Base-by-base conservation (phyloP, 768 basidiomycete species). In the Leccinellum rugosiceps region DNA sequence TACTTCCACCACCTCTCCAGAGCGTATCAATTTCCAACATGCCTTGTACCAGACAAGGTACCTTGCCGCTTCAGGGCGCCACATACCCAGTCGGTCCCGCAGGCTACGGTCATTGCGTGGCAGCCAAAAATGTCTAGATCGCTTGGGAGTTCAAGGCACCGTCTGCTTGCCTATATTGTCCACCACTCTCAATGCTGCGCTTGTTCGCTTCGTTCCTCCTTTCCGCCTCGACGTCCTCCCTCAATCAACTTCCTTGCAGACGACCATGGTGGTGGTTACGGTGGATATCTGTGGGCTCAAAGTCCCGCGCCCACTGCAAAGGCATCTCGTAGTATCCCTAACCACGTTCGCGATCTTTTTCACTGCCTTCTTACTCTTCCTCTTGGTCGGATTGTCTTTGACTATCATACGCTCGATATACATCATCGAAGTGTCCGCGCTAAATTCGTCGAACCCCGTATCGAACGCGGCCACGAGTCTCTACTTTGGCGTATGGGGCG, bases 401-500 rank as follows among this genome's bases (percentile, higher is more conserved):
- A 83, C 91, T 2, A 87, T 94, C 72, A 83, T 86, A 68, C 87
- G 84, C 68, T 66, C 82, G 21, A 80, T 91, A 28, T 88, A 85
- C 68, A 74, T 91, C 26, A 73, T 90, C 50, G 63, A 72, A 19
- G 67, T 90, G 34, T 54, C 72, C 3, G 75, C 72, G 63, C 55
- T 60, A 35, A 50, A 65, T 38, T 63, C 68, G 23, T 23, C 35
- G 43, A 68, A 73, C 50, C 77, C 78, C 3, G 61, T 66, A 32
- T 83, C 85, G 11, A 77, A 77, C 58, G 71, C 83, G 13, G 84
- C 84, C 28, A 86, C 84, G 4, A 75, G 78, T 62, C 71, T 92
- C 10, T 79, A 83, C 34, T 87, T 92, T 59, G 92, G 92, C 4
- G 86, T 92, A 6, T 93, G 91, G 87, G 92, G 92, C 1, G 77